Conservation (phyloP, 768 basidiomycete genomes). For the Crassisporium funariophilum region DNA sequence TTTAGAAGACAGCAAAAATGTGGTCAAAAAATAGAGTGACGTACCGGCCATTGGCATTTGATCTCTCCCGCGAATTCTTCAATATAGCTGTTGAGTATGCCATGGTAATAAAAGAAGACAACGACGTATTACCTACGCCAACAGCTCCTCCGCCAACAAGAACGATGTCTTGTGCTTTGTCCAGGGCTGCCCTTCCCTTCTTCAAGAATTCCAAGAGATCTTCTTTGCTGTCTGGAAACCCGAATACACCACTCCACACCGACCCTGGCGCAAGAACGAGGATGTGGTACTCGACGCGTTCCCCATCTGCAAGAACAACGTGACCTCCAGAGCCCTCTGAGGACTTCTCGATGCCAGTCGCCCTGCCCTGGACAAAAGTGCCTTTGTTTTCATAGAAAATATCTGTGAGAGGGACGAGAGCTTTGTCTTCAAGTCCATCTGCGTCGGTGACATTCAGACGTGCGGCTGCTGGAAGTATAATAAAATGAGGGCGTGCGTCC, state of each 20-base stretch:
- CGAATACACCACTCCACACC: slow-evolving; percentile 42
- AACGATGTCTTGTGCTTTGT: slow-evolving; percentile 40
- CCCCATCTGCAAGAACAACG: slow-evolving; percentile 47
- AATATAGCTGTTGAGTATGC: not conserved
- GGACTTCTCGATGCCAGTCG: slow-evolving; percentile 23
- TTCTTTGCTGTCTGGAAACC: slow-evolving; percentile 25
- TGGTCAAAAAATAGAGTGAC: slow-evolving; percentile 15
- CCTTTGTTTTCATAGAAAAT: slow-evolving; percentile 47
- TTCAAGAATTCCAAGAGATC: slow-evolving; percentile 28
- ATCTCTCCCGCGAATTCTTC: slow-evolving; percentile 47
- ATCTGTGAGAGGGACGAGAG: slow-evolving; percentile 48
- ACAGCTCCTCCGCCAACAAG: slow-evolving; percentile 60
- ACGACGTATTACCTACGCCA: slow-evolving; percentile 40
- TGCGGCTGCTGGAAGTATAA: slow-evolving; percentile 46
- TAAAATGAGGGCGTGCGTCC: slow-evolving; percentile 43
- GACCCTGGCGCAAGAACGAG: slow-evolving; percentile 58
- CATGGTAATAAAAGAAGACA: not conserved
- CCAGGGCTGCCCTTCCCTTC: slow-evolving; percentile 29
- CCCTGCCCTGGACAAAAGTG: slow-evolving; percentile 37
- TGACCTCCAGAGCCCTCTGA: slow-evolving; percentile 36
- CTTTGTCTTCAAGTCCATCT: slow-evolving; percentile 31
- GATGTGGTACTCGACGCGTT: slow-evolving; percentile 45
- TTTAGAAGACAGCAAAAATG: not conserved
- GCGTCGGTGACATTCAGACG: slow-evolving; percentile 48
- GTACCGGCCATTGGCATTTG: slow-evolving; percentile 39